Base-by-base conservation (phyloP, 768 basidiomycete species). In the Hemileccinum impolitum region DNA sequence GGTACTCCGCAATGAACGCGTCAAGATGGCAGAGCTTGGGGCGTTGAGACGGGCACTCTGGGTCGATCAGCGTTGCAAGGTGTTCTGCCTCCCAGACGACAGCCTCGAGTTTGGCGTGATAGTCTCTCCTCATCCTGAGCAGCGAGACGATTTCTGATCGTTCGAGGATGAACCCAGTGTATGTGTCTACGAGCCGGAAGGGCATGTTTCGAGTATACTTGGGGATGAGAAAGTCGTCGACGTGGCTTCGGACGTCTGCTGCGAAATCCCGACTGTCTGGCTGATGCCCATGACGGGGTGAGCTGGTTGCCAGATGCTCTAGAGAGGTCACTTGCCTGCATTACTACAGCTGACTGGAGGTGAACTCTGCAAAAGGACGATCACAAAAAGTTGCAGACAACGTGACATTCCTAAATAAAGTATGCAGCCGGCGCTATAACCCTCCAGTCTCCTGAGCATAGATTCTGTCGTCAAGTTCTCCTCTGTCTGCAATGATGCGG, bases 171-270 rank as follows among this genome's bases (percentile, higher is more conserved):
- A 48, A 50, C 8, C 62, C 63, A 1, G 63, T 62, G 13, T 64
- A 63, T 0, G 63, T 63, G 49, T 63, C 62, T 12, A 43, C 45
- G 38, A 63, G 54, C 45, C 57, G 59, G 45, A 65, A 41, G 2
- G 63, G 62, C 59, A 64, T 59, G 8, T 45, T 50, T 3, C 36
- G 52, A 14, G 45, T 43, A 6, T 52, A 53, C 13, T 56, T 50
- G 17, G 50, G 43, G 35, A 62, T 52, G 25, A 63, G 32, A 18
- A 38, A 45, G 6, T 50, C 53, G 4, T 57, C 39, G 40, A 62
- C 28, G 17, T 60, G 47, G n/a, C 44, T 18, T 31, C n/a, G 31
- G 17, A 60, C 19, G 14, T 62, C 58, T 0, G 48, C 50, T 6
- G 19, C 34, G 44, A 63, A 57, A 15, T 53, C 49, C 0, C 41